Conservation (phyloP, 805 yeast species). For the Candida odintsovae region DNA sequence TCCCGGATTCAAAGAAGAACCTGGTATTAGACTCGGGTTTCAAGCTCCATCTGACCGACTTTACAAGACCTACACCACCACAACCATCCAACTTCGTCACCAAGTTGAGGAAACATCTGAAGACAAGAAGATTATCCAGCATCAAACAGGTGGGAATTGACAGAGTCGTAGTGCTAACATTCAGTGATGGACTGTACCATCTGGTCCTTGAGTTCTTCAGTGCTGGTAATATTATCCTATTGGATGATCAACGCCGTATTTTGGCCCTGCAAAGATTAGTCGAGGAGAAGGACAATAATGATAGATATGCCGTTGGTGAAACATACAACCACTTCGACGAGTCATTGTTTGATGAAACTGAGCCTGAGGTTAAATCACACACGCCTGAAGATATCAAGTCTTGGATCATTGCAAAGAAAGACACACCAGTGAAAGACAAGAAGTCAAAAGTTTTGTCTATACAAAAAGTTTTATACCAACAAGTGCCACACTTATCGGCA, state of each 20-base stretch:
- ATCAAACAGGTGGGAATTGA: conserved; percentile 74
- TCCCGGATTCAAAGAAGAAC: conserved; percentile 75
- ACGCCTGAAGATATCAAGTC: conserved; percentile 14
- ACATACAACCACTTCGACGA: conserved; percentile 56
- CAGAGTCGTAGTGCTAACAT: conserved; percentile 76
- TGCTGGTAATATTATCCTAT: conserved; percentile 82
- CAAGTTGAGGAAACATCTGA: conserved; percentile 81
- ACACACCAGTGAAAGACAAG: conserved; percentile 18
- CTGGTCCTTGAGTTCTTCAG: conserved; percentile 89
- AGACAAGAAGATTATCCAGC: conserved; percentile 68
- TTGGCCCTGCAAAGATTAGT: conserved; percentile 75
- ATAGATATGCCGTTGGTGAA: conserved; percentile 69
- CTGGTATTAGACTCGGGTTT: conserved; percentile 84
- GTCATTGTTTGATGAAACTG: conserved; percentile 30
- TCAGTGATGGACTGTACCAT: conserved; percentile 74
- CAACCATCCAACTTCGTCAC: conserved; percentile 82
- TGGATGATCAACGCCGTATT: conserved; percentile 65
- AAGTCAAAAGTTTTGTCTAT: conserved; percentile 50
- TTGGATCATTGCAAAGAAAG: conserved; percentile 22
- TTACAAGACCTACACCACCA: conserved; percentile 73
- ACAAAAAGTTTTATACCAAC: conserved; percentile 62
- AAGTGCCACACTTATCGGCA: conserved; percentile 70
- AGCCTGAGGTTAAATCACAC: neutral
- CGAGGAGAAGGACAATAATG: conserved; percentile 60
- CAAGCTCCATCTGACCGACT: conserved; percentile 71